A percentile compares a stretch with the other conserved stretches of the same genome.
Evolutionary conservation across 192 early-diverging fungal species (phyloP).

Genomic region (Mortierella claussenii): DNA sequence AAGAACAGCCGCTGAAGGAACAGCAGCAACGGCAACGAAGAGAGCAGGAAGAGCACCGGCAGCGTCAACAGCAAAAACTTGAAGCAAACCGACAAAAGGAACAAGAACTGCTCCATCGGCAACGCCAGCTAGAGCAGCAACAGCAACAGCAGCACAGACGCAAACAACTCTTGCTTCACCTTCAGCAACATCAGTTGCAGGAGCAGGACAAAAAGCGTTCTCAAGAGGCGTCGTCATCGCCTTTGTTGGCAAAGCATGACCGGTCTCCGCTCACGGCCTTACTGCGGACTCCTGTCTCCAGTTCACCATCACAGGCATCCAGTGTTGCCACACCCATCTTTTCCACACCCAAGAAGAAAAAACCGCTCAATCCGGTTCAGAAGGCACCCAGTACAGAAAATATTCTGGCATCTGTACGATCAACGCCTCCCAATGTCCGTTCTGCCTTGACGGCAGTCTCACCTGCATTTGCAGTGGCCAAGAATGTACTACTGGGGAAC

Average conservation of each 20-base stretch:
- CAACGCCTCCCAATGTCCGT: constrained; percentile 2
- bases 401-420: constrained; percentile 32
- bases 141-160: constrained; percentile 5
- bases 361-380: constrained; percentile 41
- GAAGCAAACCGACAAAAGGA: constrained; percentile 16
- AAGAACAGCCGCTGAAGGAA: no score
- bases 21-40: not conserved
- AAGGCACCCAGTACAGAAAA: constrained; percentile 45
- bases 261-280: no score
- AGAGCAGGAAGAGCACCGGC: constrained; percentile 14
- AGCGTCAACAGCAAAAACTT: constrained; percentile 19
- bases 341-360: constrained; percentile 43
- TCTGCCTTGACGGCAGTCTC: constrained; percentile 8
- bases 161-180: constrained; percentile 16
- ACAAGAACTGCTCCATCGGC: constrained; percentile 18
- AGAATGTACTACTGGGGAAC: constrained; percentile 15
- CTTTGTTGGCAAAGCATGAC: no score
- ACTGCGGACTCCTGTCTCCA: not conserved
- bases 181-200: constrained; percentile 25
- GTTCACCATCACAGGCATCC: not conserved
- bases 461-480: constrained; percentile 4
- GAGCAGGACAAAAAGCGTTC: constrained; percentile 2
- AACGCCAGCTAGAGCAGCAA: constrained; percentile 25
- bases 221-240: not conserved
- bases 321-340: not conserved